Percentiles rank a stretch among this genome's conserved stretches.
phyloP scores from a whole-genome alignment of 768 basidiomycete genomes.

The Dacryopinax primogenitus region DNA sequence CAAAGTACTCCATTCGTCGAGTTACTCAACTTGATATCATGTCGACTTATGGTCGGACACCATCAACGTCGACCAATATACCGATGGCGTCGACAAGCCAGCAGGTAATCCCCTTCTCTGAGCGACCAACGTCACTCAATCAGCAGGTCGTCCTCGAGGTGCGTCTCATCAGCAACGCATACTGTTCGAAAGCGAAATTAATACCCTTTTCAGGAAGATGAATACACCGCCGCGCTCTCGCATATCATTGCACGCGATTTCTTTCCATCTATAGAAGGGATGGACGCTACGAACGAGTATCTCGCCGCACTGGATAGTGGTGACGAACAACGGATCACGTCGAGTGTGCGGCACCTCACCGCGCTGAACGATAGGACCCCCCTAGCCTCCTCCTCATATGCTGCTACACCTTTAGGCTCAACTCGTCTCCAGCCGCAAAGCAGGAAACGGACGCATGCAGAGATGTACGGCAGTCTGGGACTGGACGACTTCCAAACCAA shows the following conservation, averaged over 20 bases:
- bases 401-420: background rate
- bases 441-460: slow-evolving; percentile 40
- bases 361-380: slow-evolving; percentile 39
- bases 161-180: background rate
- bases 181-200: background rate
- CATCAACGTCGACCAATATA: background rate
- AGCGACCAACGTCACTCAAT: slow-evolving; percentile 48
- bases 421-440: background rate
- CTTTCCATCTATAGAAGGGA: slow-evolving; percentile 83
- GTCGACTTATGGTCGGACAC: background rate
- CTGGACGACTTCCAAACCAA: slow-evolving; percentile 80
- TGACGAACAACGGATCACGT: slow-evolving; percentile 62
- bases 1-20: background rate
- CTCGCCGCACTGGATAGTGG: slow-evolving; percentile 64
- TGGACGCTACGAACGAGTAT: slow-evolving; percentile 79
- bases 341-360: slow-evolving; percentile 61
- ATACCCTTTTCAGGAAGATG: slow-evolving; percentile 51
- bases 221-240: slow-evolving; percentile 81
- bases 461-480: slow-evolving; percentile 46
- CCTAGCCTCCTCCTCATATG: slow-evolving; percentile 31
- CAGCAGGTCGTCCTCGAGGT: slow-evolving; percentile 53
- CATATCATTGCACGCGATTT: slow-evolving; percentile 94
- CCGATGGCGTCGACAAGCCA: background rate
- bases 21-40: background rate
- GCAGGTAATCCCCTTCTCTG: background rate